phyloP scores from a whole-genome alignment of 2,329 filamentous ascomycete species.

The Colletotrichum chlorophyti region DNA sequence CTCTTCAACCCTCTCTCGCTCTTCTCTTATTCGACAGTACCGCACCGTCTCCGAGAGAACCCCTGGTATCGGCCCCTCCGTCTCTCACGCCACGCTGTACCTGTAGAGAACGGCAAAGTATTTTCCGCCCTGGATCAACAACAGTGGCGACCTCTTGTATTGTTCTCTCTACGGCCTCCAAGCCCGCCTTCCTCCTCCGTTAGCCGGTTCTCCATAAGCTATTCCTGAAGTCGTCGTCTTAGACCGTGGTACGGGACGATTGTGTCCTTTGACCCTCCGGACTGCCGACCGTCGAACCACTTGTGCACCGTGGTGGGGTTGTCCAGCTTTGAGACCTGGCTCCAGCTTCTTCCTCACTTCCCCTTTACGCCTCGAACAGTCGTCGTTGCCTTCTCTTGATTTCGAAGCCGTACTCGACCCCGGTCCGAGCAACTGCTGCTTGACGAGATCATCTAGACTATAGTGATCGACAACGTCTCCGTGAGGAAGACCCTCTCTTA shows the following conservation, averaged over 20 bases:
- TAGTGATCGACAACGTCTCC: neutral
- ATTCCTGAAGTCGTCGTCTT: constrained; percentile 5
- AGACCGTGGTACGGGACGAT: constrained; percentile 16
- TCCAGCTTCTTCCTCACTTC: neutral
- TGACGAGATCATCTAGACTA: neutral
- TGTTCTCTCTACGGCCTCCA: constrained; percentile 8
- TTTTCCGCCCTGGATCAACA: constrained; percentile 19
- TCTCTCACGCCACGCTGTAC: constrained; percentile 17
- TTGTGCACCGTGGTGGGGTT: constrained; percentile 23
- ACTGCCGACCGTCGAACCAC: constrained; percentile 26
- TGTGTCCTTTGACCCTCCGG: constrained; percentile 12
- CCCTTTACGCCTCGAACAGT: constrained; percentile 1
- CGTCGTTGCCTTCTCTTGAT: neutral
- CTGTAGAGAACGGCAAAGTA: neutral
- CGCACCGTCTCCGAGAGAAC: neutral
- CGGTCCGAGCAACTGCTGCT: neutral
- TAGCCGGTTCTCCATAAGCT: constrained; percentile 11
- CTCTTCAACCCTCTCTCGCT: neutral
- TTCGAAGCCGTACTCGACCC: constrained; percentile 5
- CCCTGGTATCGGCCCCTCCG: constrained; percentile 15
- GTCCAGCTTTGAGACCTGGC: constrained; percentile 18
- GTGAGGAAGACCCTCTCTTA: constrained; percentile 8
- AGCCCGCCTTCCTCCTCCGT: constrained; percentile 21
- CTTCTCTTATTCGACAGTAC: neutral
- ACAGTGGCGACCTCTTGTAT: constrained; percentile 16